Evolutionary conservation across 2,329 filamentous ascomycete genomes (phyloP), one percentile per base, ranked within the genome.

Genomic region (Cryphonectria carpinicola): DNA sequence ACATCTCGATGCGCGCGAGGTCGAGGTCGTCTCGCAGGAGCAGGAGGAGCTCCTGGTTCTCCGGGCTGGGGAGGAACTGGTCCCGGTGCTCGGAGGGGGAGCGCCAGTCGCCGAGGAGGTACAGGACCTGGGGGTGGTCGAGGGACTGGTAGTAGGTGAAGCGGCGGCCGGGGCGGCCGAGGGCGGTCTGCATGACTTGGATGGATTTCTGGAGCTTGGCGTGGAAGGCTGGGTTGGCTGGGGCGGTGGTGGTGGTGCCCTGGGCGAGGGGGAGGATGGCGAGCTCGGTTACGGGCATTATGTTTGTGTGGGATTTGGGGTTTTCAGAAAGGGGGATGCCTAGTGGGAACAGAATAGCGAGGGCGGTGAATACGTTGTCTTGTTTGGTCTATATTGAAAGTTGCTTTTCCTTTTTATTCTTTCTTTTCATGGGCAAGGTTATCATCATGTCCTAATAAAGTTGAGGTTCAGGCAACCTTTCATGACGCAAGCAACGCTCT

Each of bases 1-100:
- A 62, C 54, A 67, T 67, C 19, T 52, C 41, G 25, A 67, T 67
- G 25, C 37, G 41, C 10, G 54, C 28, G 28, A 62, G 5, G 35
- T 49, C 37, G 25, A 61, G 39, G 3, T 67, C 54, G 19, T 62
- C 39, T 3, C 49, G 37, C 54, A 67, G 54, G 11, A 62, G 66
- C 37, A 4, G 25, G n/a, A 67, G 28, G 3, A 67, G 28, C n/a
- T 62, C 54, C 41, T 62, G 66, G 17, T 67, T 67, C 19, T 49
- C 66, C 22, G 66, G 56, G 28, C 66, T 61, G 22, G 66, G 66
- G 6, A 67, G 62, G 43, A 67, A 67, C 4, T 39, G n/a, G 14
- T 67, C 52, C 66, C 66, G 49, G 54, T 67, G 66, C 54, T 61
- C 66, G 22, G 39, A 46, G 10, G 66, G 41, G 28, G 66, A 67